Percentiles rank a stretch among this genome's conserved stretches.
These are phyloP conservation scores for Trichoderma virens DNA, from an alignment of 495 filamentous ascomycete species.

Conservation along the genomic window DNA sequence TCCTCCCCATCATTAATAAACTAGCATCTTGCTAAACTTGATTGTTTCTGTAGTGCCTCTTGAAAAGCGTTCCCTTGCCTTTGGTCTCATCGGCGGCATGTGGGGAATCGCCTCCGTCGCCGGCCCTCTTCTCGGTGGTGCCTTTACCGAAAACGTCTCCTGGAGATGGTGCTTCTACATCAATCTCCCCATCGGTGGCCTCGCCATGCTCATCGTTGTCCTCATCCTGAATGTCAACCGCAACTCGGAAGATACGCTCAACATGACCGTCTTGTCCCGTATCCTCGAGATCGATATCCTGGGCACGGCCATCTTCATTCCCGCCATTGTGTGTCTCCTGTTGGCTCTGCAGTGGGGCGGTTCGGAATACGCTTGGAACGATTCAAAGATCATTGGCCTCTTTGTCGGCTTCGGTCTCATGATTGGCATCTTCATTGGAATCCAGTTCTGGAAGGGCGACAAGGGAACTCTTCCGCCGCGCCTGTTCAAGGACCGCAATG, in stretches of 20 bases:
- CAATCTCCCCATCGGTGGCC: constrained; percentile 54
- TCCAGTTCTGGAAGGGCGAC: constrained; percentile 44
- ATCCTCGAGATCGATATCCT: constrained; percentile 46
- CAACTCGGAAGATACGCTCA: constrained; percentile 20
- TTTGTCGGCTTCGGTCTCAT: constrained; percentile 43
- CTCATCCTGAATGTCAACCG: constrained; percentile 42
- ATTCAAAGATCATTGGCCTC: constrained; percentile 34
- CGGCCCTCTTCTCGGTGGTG: constrained; percentile 39
- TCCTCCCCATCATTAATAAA: background rate
- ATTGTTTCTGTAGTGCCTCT: constrained; percentile 53
- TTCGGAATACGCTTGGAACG: constrained; percentile 43
- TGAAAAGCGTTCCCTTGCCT: constrained; percentile 59
- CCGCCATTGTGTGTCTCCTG: constrained; percentile 46
- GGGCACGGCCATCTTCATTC: constrained; percentile 44
- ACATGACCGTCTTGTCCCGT: constrained; percentile 26
- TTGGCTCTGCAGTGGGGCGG: constrained; percentile 62
- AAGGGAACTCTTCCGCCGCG: constrained; percentile 49
- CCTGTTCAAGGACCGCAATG: constrained; percentile 48
- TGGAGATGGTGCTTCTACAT: constrained; percentile 56
- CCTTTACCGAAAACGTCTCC: constrained; percentile 36
- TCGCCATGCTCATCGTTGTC: constrained; percentile 46
- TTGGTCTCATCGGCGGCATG: constrained; percentile 74
- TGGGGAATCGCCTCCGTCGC: constrained; percentile 62
- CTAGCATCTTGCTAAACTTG: background rate
- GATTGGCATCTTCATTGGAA: constrained; percentile 37